Evolutionary conservation across 179 eudicot genomes (phyloP).

Genomic region (Spergularia azorica): DNA sequence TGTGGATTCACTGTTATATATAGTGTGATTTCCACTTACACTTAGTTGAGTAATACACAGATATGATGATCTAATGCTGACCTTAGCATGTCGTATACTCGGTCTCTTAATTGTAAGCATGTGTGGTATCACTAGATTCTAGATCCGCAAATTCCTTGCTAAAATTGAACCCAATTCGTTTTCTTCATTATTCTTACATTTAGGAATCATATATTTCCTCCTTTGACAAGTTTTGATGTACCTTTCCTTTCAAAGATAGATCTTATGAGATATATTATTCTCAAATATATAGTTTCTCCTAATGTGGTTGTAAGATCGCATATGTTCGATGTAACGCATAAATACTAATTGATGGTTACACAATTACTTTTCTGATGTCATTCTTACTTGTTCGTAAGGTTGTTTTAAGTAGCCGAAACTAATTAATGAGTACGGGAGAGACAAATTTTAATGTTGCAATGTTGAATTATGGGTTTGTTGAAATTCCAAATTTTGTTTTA

Average conservation of each 20-base stretch:
- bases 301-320: not conserved
- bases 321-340: too few relatives aligned
- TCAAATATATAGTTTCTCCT: constrained; percentile 6
- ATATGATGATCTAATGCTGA: constrained; percentile 19
- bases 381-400: too few relatives aligned
- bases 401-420: too few relatives aligned
- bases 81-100: constrained; percentile 4
- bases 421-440: too few relatives aligned
- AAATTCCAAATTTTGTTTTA: not conserved
- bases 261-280: not conserved
- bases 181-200: not conserved
- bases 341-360: too few relatives aligned
- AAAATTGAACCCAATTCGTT: constrained; percentile 11
- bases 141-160: not conserved
- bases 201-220: not conserved
- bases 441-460: too few relatives aligned
- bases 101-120: not conserved
- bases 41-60: not conserved
- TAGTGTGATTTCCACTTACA: not conserved
- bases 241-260: not conserved
- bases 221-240: not conserved
- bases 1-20: too few relatives aligned
- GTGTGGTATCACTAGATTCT: not conserved
- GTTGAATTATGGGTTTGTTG: not conserved
- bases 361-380: too few relatives aligned